phyloP scores from a whole-genome alignment of 2,329 filamentous ascomycete genomes.

The Colletotrichum tamarilloi region DNA sequence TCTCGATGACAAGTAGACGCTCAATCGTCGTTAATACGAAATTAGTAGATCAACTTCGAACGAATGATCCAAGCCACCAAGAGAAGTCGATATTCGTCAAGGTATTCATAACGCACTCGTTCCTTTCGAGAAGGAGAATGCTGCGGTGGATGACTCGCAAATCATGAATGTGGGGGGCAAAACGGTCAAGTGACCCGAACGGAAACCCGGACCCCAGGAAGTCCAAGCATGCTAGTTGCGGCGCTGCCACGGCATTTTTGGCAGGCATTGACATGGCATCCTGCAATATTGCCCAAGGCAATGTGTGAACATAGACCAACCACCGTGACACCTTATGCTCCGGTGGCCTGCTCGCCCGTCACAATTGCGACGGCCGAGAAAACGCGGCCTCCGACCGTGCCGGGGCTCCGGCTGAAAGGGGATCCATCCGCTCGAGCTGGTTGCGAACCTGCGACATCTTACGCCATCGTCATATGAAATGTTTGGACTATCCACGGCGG shows the following conservation, averaged over 20 bases:
- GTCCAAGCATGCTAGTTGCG: background rate
- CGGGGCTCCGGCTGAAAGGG: background rate
- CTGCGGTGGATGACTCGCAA: background rate
- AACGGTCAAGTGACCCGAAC: conserved; percentile 14
- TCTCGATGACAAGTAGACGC: background rate
- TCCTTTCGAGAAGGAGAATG: background rate
- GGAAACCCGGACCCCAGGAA: conserved; percentile 7
- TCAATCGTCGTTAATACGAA: background rate
- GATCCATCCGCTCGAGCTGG: background rate
- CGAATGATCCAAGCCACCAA: background rate
- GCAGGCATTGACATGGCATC: background rate
- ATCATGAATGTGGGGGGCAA: background rate
- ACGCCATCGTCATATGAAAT: background rate
- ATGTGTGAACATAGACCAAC: background rate
- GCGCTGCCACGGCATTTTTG: background rate
- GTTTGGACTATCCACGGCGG: background rate
- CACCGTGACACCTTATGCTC: background rate
- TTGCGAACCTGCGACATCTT: background rate
- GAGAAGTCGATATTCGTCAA: background rate
- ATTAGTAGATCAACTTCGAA: background rate
- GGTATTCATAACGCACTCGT: background rate
- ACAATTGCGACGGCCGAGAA: background rate
- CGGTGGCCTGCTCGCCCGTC: background rate
- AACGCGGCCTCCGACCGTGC: conserved; percentile 1
- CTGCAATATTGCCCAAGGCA: background rate